Evolutionary conservation across 345 rosid genomes (phyloP), one percentile per base, ranked within the genome.

Genomic region (Gossypium herbaceum): DNA sequence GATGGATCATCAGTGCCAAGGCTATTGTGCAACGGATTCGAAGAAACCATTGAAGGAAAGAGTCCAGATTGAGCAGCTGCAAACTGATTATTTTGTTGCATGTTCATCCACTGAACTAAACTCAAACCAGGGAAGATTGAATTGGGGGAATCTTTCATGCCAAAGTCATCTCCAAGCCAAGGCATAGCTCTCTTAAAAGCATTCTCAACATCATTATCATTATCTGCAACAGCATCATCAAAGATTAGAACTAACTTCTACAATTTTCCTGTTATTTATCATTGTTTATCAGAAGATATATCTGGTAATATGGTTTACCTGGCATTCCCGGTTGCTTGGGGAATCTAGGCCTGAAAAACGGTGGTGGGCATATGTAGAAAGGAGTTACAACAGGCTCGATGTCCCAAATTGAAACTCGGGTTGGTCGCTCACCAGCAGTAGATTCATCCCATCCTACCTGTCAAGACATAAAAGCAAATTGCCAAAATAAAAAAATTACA

Each of bases 381-480:
- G 99, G 99, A 77, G 98, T 87, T 63, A 88, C 85, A n/a, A 95
- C 96, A 0, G 98, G 99, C 81, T 95, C 98, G 62, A 85, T 83
- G 16, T 93, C 99, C 99, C 99, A 95, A n/a, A 95, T 80, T 6
- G 99, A 93, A 75, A 95, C 99, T 70, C 97, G 84, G 77, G 86
- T 85, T 55, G 93, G 99, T 62, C 98, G 79, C 59, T 91, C 98
- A 77, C 98, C 97, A 54, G 97, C 90, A 56, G 97, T 86, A 41
- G 98, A 95, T 75, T 95, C 98, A 78, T 93, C 98, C 99, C 99
- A 95, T 51, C 98, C 98, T 54, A 95, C 98, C 98, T 94, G 82
- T 76, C 80, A 51, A 75, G 67, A 58, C 7, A 48, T 9, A 24
- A 34, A 73, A 22, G 56, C 29, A 27, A 73, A 50, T 61, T 16